Base-by-base conservation (phyloP, 768 basidiomycete species). In the Auricularia auricula-judae region DNA sequence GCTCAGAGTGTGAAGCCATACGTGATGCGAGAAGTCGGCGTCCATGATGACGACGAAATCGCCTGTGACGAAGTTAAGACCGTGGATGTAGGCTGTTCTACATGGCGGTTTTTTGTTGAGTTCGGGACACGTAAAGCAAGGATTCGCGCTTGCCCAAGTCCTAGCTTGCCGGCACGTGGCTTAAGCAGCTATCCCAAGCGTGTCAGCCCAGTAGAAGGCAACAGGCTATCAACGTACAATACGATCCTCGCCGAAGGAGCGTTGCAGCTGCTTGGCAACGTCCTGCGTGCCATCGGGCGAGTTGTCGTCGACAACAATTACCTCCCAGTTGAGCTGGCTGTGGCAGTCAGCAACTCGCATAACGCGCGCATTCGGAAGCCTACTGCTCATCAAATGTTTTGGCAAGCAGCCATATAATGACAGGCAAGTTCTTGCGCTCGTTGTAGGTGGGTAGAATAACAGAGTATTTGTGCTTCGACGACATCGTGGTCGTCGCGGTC, bases 31-130 rank as follows among this genome's bases (percentile, higher is more conserved):
- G 75, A 96, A 94, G 76, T 96, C 93, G 62, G 93, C 93, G 70
- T 96, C 93, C 93, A 96, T 96, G 73, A 96, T 95, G 71, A 95
- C 91, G 23, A 94, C 91, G 76, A 94, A 96, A 75, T 92, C 91
- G 8, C 93, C 93, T 0, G 87, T 87, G 69, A 88, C 89, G 74
- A 90, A 95, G 69, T 91, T 87, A 60, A 96, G 79, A 12, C 93
- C 93, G 71, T 96, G 89, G 43, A 95, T 89, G 72, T 96, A 96
- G 39, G 93, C 93, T 23, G 93, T 94, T 64, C 91, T 93, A 67
- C 3, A 14, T 18, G 63, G 29, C n/a, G 36, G 34, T 56, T 35
- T 62, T 61, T 64, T 18, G 65, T 62, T 64, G 23, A 61, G 51
- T 34, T 53, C 29, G 29, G 29, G 29, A 29, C 29, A 29, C 29